Base-by-base conservation (phyloP, 2,329 filamentous ascomycete genomes). In the Aspergillus cejpii region DNA sequence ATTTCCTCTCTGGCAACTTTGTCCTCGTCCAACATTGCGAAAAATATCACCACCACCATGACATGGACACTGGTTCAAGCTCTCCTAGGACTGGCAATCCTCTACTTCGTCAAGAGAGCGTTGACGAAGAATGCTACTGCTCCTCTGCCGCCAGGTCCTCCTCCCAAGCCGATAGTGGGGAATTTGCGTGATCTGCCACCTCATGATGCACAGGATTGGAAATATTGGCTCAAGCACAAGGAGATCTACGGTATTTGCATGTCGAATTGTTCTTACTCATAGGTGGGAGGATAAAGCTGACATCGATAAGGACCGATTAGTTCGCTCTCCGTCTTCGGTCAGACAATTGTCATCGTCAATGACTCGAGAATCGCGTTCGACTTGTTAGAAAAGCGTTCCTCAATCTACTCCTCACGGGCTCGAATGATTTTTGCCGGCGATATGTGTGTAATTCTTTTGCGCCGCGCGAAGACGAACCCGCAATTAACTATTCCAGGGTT, bases 101-200 rank as follows among this genome's bases (percentile, higher is more conserved):
- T 41, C n/a, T 41, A 26, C 19, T 7, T 23, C 28, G 19, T 41
- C 14, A 27, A 26, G 10, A 24, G 23, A n/a, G 12, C 26, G 29
- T 38, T 38, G 20, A 21, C 20, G 10, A 41, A 17, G 37, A 40
- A 31, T 11, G 3, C 26, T 3, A 8, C 12, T 6, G 19, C 19
- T 1, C 40, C 43, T 2, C 59, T 75, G 0, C 76, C 74, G 0
- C 75, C 74, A 1, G 76, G 75, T 0, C 76, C 75, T 0, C 73
- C 65, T 34, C 66, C 64, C 0, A 51, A 71, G 1, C 73, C 71
- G 0, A 24, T 78, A 0, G 36, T 78, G 5, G 75, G 75, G 1
- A 78, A 77, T 46, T 45, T 77, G 11, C 49, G 51, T 1, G 73
- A 77, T 44, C 56, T 78, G 4, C 74, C 74, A 0, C 57, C 62